Base-by-base conservation (phyloP, 805 yeast genomes). In the Zygotorulaspora sp. region DNA sequence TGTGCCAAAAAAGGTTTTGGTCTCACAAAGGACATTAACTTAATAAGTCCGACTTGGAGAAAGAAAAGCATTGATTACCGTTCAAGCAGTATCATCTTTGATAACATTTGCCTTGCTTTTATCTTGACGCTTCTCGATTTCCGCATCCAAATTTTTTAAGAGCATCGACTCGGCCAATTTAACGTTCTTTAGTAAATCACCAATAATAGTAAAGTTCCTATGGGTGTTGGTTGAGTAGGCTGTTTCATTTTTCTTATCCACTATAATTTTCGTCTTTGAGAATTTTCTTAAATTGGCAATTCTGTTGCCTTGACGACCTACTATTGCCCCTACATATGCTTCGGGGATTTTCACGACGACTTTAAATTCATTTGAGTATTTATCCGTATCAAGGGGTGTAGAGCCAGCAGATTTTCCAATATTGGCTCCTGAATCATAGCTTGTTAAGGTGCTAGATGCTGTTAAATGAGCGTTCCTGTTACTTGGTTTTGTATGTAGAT, bases 311-410 rank as follows among this genome's bases (percentile, higher is more conserved):
- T 80, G 78, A 49, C 82, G 81, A 43, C 96, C 96, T 51, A 88
- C 85, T 38, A 88, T 70, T 35, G 95, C 90, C 29, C 96, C 96
- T 30, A 88, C 95, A 66, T 79, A 78, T 43, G 79, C 85, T 48
- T 82, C 80, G 25, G 94, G 86, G 56, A 86, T 82, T 19, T 47
- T 36, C 6, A 55, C 48, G 10, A 43, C 41, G 2, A 46, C 37
- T 29, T 43, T 49, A 30, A 45, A 41, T 24, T 50, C 52, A 15
- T 41, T 35, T 23, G 35, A 31, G 16, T 31, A 12, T 19, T 33
- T 14, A n/a, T 28, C 33, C 11, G 12, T 28, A 5, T 33, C 36
- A 23, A 33, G 32, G 12, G 38, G 23, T 8, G 37, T 25, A 23
- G 38, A 22, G 9, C 25, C 17, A 6, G 38, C 32, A 10, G 39